Evolutionary conservation across 768 basidiomycete species (phyloP).

Genomic region (Sporobolomyces pararoseus): DNA sequence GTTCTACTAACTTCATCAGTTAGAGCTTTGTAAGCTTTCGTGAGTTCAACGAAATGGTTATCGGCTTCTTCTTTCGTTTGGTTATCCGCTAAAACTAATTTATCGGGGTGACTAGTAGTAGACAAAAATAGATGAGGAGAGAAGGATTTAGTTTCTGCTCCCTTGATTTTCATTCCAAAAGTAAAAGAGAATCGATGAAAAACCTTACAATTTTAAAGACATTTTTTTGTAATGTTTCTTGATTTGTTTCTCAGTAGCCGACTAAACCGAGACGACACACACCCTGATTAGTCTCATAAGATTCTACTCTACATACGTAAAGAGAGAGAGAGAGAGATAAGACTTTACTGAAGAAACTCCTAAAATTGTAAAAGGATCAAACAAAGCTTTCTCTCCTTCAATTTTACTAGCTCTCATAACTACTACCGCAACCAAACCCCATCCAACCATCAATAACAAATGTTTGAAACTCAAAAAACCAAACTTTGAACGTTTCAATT

Average conservation of each 20-base stretch:
- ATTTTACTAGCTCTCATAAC: constrained; percentile 44
- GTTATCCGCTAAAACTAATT: constrained; percentile 76
- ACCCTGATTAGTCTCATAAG: too few relatives aligned
- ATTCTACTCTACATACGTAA: too few relatives aligned
- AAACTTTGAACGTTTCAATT: constrained; percentile 19
- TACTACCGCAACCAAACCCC: constrained; percentile 31
- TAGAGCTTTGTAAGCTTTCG: constrained; percentile 96
- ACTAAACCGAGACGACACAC: constrained; percentile 51
- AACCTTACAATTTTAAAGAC: constrained; percentile 78
- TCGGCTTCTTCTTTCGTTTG: constrained; percentile 82
- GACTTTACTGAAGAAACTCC: constrained; percentile 68
- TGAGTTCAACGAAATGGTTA: constrained; percentile 80
- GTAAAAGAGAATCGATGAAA: too few relatives aligned
- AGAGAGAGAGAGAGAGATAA: constrained; percentile 27
- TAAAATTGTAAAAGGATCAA: constrained; percentile 91
- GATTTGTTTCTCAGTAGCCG: constrained; percentile 77
- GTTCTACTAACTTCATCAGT: constrained; percentile 88
- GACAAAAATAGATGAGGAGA: too few relatives aligned
- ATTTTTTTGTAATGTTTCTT: constrained; percentile 93
- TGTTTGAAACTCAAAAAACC: constrained; percentile 50
- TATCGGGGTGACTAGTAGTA: constrained; percentile 81
- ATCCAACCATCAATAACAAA: constrained; percentile 48
- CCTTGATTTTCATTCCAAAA: too few relatives aligned
- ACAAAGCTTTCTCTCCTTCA: constrained; percentile 64
- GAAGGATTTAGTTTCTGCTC: too few relatives aligned